phyloP scores from a whole-genome alignment of 352 stramenopile genomes.

The Phytophthora sojae region DNA sequence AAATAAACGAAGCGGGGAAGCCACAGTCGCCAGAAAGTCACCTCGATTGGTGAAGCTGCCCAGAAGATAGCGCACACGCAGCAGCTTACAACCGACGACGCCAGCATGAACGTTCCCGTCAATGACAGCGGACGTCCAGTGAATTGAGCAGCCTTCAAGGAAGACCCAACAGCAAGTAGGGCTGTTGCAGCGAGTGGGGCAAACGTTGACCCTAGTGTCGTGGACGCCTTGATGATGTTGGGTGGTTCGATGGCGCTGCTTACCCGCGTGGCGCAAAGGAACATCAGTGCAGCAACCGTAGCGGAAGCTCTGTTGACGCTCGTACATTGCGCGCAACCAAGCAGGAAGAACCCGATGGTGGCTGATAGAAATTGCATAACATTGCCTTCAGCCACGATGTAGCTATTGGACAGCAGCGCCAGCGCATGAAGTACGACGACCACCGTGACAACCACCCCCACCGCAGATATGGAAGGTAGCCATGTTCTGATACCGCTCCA shows the following conservation, averaged over 20 bases:
- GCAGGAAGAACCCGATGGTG: slow-evolving; percentile 58
- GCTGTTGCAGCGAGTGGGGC: slow-evolving; percentile 35
- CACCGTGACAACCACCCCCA: slow-evolving; percentile 40
- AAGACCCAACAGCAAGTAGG: slow-evolving; percentile 29
- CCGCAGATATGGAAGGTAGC: slow-evolving; percentile 19
- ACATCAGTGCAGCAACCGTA: slow-evolving; percentile 41
- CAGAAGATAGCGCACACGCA: slow-evolving; percentile 58
- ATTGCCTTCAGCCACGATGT: slow-evolving; percentile 78
- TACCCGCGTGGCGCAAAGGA: slow-evolving; percentile 56
- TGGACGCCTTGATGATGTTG: slow-evolving; percentile 75
- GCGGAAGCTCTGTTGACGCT: slow-evolving; percentile 7
- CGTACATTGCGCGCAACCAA: slow-evolving; percentile 36
- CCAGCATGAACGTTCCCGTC: slow-evolving; percentile 25
- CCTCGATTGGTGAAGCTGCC: slow-evolving; percentile 46
- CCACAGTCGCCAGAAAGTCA: slow-evolving; percentile 56
- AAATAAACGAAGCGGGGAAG: slow-evolving; percentile 67
- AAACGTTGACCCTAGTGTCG: slow-evolving; percentile 49
- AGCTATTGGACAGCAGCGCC: slow-evolving; percentile 86
- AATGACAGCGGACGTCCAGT: slow-evolving; percentile 21
- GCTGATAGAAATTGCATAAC: slow-evolving; percentile 78
- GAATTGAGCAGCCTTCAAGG: slow-evolving; percentile 10
- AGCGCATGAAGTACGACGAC: slow-evolving; percentile 70
- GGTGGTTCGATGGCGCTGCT: slow-evolving; percentile 56
- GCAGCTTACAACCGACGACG: slow-evolving; percentile 34
- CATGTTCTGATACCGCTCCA: not conserved